A percentile compares a stretch with the other conserved stretches of the same genome.
These are phyloP conservation scores for Spathaspora passalidarum DNA, from an alignment of 805 yeast genomes.

Conservation along the genomic window DNA sequence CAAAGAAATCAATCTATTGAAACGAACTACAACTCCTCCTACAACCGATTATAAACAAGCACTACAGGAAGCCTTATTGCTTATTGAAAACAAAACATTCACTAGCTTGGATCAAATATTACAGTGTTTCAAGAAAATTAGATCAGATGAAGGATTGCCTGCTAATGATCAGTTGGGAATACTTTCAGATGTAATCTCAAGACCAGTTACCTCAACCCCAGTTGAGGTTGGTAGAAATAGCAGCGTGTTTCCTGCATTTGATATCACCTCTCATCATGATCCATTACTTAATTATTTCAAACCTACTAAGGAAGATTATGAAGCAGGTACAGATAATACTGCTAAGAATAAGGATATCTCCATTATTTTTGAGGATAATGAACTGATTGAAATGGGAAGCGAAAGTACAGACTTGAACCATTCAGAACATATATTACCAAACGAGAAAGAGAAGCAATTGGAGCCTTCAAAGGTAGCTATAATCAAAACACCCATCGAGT, in stretches of 20 bases:
- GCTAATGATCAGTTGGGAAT: constrained; percentile 5
- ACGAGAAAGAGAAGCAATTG: background rate
- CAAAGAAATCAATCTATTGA: constrained; percentile 46
- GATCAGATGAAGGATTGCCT: constrained; percentile 39
- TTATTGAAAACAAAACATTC: constrained; percentile 40
- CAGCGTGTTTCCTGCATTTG: background rate
- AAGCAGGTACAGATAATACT: background rate
- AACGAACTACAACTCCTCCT: constrained; percentile 31
- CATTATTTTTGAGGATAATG: constrained; percentile 1
- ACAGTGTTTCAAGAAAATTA: constrained; percentile 38
- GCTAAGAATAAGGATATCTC: background rate
- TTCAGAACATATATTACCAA: background rate
- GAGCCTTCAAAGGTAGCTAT: background rate
- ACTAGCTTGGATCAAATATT: constrained; percentile 45
- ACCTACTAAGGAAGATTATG: background rate
- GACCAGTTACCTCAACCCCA: constrained; percentile 20
- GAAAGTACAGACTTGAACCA: background rate
- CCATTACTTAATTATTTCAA: background rate
- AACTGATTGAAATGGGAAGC: background rate
- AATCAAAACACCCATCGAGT: too few relatives aligned
- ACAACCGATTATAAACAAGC: constrained; percentile 25
- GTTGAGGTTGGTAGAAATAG: constrained; percentile 4
- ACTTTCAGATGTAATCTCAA: background rate
- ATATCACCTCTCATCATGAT: background rate
- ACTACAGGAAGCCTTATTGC: constrained; percentile 33